Conservation (phyloP, 108 stramenopile genomes). For the Epipyxis sp. region DNA sequence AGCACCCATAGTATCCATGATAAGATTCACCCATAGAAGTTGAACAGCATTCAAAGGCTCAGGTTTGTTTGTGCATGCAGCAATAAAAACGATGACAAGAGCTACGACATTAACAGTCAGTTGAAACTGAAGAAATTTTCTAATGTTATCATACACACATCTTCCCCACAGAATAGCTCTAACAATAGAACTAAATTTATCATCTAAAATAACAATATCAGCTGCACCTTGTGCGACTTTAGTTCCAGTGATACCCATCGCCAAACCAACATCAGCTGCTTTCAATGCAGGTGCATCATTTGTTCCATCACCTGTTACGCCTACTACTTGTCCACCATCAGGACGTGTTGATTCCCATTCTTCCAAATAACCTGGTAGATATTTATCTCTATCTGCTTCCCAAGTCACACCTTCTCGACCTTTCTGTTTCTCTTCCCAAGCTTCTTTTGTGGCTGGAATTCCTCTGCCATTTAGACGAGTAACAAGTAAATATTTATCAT, state of each 20-base stretch:
- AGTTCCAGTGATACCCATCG: conserved; percentile 40
- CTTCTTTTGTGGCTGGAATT: conserved; percentile 62
- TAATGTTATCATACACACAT: conserved; percentile 59
- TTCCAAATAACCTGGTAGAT: conserved; percentile 50
- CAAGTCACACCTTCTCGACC: conserved; percentile 35
- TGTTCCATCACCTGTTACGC: conserved; percentile 97
- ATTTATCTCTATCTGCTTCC: conserved; percentile 37
- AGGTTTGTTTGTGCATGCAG: conserved; percentile 80
- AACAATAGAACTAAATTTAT: conserved; percentile 60
- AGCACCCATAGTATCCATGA: conserved; percentile 95
- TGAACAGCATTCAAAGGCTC: conserved; percentile 90
- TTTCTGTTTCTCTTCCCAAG: conserved; percentile 31
- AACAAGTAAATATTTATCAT: conserved; percentile 92
- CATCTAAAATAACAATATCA: conserved; percentile 38
- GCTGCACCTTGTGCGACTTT: conserved; percentile 32
- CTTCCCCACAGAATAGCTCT: conserved; percentile 59
- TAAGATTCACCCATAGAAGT: conserved; percentile 93
- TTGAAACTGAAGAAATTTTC: conserved; percentile 58
- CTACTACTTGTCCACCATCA: conserved; percentile 55
- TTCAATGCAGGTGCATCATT: conserved; percentile 98
- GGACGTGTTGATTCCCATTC: conserved; percentile 43
- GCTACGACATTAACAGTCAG: conserved; percentile 1
- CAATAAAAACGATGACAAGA: conserved; percentile 39
- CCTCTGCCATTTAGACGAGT: conserved; percentile 71
- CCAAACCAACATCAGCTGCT: conserved; percentile 47